phyloP scores from a whole-genome alignment of 352 stramenopile species.

The Salisapilia sapeloensis region DNA sequence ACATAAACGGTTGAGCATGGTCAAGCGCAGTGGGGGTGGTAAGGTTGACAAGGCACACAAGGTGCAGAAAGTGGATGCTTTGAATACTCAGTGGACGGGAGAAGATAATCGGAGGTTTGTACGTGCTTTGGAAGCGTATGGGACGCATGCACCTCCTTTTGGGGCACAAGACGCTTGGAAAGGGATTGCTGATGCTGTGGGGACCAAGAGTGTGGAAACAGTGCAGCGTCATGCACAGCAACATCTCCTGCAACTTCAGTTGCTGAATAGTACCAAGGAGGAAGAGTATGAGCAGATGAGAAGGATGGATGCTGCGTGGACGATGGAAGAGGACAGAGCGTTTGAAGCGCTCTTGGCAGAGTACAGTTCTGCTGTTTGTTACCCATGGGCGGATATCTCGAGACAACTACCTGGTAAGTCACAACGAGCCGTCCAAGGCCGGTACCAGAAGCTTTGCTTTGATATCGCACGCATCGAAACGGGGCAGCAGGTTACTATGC shows the following conservation, averaged over 20 bases:
- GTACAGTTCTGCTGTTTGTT: slow-evolving; percentile 19
- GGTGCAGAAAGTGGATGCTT: no score
- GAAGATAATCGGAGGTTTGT: no score
- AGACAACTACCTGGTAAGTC: slow-evolving; percentile 29
- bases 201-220: no score
- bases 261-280: slow-evolving; percentile 14
- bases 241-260: slow-evolving; percentile 36
- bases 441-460: slow-evolving; percentile 62
- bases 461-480: slow-evolving; percentile 56
- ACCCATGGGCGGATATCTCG: slow-evolving; percentile 45
- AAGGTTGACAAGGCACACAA: no score
- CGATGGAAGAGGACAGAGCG: slow-evolving; percentile 26
- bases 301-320: slow-evolving; percentile 40
- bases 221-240: slow-evolving; percentile 29
- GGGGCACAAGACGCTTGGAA: no score
- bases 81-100: no score
- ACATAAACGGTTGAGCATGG: no score
- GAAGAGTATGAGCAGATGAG: slow-evolving; percentile 35
- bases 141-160: no score
- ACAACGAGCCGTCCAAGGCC: slow-evolving; percentile 26
- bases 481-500: slow-evolving; percentile 43
- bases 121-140: no score
- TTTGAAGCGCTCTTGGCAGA: slow-evolving; percentile 49
- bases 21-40: no score
- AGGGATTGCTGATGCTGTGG: no score